These are phyloP conservation scores for Dothideomycetes sp. DNA, from an alignment of 2,329 filamentous ascomycete species.

Conservation along the genomic window DNA sequence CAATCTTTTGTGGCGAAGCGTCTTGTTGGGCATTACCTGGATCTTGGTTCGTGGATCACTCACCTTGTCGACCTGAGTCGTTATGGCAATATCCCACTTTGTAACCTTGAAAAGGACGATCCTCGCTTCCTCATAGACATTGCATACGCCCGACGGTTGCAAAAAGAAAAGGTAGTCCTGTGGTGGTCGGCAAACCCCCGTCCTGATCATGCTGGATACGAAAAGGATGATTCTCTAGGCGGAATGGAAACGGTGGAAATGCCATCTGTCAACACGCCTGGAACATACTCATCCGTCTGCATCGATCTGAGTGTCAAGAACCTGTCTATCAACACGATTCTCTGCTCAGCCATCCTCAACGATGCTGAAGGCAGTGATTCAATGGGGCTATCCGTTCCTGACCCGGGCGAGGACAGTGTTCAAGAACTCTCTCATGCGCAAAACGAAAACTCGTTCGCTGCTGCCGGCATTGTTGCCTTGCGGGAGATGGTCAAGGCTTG, in stretches of 20 bases:
- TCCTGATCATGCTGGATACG: constrained; percentile 91
- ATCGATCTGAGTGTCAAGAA: constrained; percentile 92
- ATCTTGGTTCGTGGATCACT: constrained; percentile 82
- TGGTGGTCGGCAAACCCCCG: constrained; percentile 89
- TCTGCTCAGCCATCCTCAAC: constrained; percentile 93
- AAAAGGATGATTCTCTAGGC: constrained; percentile 78
- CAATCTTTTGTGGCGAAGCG: constrained; percentile 79
- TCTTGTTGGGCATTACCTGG: constrained; percentile 79
- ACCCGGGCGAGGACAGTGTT: constrained; percentile 46
- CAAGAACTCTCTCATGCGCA: constrained; percentile 49
- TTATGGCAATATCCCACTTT: constrained; percentile 89
- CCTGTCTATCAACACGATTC: constrained; percentile 91
- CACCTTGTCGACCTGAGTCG: constrained; percentile 79
- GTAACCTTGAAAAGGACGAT: constrained; percentile 90
- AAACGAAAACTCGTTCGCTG: constrained; percentile 85
- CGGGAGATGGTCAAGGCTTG: constrained; percentile 98
- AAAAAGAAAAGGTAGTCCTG: constrained; percentile 83
- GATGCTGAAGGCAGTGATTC: constrained; percentile 86
- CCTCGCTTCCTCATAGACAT: constrained; percentile 93
- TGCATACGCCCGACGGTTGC: constrained; percentile 79
- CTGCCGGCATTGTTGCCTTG: constrained; percentile 77
- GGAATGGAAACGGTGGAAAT: constrained; percentile 79
- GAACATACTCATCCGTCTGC: constrained; percentile 90
- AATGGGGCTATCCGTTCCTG: constrained; percentile 71
- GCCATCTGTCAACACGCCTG: constrained; percentile 86